phyloP scores from a whole-genome alignment of 2,329 filamentous ascomycete genomes.

The Graphilbum ipis-grandicollis region DNA sequence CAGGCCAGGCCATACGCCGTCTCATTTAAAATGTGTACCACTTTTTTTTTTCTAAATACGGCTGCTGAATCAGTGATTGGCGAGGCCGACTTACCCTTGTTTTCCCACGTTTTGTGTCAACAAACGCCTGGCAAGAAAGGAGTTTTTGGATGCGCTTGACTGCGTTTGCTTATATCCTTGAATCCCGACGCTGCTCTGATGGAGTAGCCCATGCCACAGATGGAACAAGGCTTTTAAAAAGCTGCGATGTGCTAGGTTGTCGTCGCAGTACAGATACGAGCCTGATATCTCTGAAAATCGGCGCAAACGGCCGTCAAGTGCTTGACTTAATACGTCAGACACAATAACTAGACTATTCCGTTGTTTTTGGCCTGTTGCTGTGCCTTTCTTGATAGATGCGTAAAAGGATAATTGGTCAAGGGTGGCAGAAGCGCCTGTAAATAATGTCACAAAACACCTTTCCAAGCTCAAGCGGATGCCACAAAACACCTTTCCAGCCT shows the following conservation, averaged over 20 bases:
- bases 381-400: not conserved
- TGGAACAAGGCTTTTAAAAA: slow-evolving; percentile 41
- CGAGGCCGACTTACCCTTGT: too few relatives aligned
- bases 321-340: too few relatives aligned
- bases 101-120: not conserved
- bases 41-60: not conserved
- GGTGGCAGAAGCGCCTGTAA: too few relatives aligned
- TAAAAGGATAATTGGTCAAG: too few relatives aligned
- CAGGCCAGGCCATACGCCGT: too few relatives aligned
- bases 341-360: too few relatives aligned
- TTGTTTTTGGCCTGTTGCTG: too few relatives aligned
- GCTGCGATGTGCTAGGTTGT: slow-evolving; percentile 36
- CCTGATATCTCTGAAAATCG: slow-evolving; percentile 33
- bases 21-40: too few relatives aligned
- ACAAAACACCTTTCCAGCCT: too few relatives aligned
- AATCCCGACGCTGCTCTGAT: slow-evolving; percentile 32
- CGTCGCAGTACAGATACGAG: slow-evolving; percentile 51
- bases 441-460: too few relatives aligned
- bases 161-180: slow-evolving; percentile 26
- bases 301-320: too few relatives aligned
- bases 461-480: too few relatives aligned
- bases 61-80: not conserved
- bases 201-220: slow-evolving; percentile 42
- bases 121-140: slow-evolving; percentile 31
- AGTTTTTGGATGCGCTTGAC: slow-evolving; percentile 28